These are phyloP conservation scores for Colletotrichum zoysiae DNA, from an alignment of 2,329 filamentous ascomycete species.

Conservation along the genomic window DNA sequence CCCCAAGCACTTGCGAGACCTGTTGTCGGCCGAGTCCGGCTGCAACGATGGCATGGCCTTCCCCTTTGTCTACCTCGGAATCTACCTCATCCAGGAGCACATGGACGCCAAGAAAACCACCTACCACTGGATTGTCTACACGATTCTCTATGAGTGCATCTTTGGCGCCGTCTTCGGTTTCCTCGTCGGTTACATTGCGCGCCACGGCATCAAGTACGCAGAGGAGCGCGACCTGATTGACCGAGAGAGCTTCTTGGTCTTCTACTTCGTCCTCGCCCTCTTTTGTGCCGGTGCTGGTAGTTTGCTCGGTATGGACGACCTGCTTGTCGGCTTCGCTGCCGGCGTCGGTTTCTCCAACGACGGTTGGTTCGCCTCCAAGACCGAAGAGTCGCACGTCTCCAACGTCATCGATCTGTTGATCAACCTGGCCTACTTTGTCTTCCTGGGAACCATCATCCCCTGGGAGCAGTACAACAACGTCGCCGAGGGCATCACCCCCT, in stretches of 20 bases:
- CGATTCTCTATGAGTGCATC: slow-evolving; percentile 94
- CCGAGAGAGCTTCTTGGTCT: slow-evolving; percentile 96
- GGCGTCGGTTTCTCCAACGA: slow-evolving; percentile 99
- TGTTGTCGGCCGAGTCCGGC: slow-evolving; percentile 95
- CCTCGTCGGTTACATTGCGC: slow-evolving; percentile 86
- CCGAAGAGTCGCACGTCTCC: slow-evolving; percentile 97
- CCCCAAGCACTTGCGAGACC: slow-evolving; percentile 94
- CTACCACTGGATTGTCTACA: slow-evolving; percentile 89
- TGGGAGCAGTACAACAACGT: slow-evolving; percentile 91
- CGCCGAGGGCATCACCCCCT: slow-evolving; percentile 81
- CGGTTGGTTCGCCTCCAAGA: slow-evolving; percentile 98
- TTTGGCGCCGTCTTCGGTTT: slow-evolving; percentile 94
- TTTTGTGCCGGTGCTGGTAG: slow-evolving; percentile 96
- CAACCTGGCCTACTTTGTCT: slow-evolving; percentile 98
- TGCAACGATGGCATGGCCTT: slow-evolving; percentile 99
- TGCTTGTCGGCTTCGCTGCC: slow-evolving; percentile 93
- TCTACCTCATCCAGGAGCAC: slow-evolving; percentile 89
- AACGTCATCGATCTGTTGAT: slow-evolving; percentile 98
- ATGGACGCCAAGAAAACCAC: slow-evolving; percentile 76
- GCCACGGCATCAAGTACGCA: slow-evolving; percentile 89
- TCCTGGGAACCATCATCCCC: slow-evolving; percentile 95
- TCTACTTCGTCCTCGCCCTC: slow-evolving; percentile 96
- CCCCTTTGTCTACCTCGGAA: slow-evolving; percentile 92
- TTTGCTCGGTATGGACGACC: slow-evolving; percentile 90
- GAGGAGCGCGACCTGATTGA: slow-evolving; percentile 91